Conservation (phyloP, 495 filamentous ascomycete species). For the Hyaloscypha variabilis region DNA sequence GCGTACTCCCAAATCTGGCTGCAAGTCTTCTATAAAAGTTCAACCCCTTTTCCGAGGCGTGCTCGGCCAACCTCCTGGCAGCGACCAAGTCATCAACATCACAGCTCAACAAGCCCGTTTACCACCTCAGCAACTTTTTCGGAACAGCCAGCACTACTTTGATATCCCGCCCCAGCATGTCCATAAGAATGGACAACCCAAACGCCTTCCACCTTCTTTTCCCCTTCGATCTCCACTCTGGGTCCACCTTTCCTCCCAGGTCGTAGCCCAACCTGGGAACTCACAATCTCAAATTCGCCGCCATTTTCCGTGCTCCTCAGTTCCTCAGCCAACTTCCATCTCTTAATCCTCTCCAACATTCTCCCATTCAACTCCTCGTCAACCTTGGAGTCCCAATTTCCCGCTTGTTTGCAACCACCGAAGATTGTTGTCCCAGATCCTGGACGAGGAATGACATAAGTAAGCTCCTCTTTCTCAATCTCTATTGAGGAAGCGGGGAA, state of each 20-base stretch:
- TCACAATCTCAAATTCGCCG: conserved; percentile 20
- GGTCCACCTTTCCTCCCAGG: conserved; percentile 27
- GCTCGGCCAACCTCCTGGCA: background rate
- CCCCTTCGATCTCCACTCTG: conserved; percentile 25
- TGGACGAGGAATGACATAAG: conserved; percentile 24
- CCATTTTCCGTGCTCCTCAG: conserved; percentile 1
- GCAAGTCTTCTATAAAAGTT: no score
- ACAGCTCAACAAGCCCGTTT: background rate
- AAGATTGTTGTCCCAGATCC: conserved; percentile 35
- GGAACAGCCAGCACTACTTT: conserved; percentile 27
- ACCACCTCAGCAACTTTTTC: conserved; percentile 20
- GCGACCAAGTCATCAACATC: background rate
- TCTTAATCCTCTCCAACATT: conserved; percentile 18
- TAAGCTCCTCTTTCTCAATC: conserved; percentile 3
- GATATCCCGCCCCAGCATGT: conserved; percentile 31
- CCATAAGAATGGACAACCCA: conserved; percentile 31
- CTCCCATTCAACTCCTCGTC: conserved; percentile 22
- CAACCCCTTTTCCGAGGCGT: background rate
- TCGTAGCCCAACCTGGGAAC: conserved; percentile 24
- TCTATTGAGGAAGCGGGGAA: background rate
- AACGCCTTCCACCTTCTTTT: conserved; percentile 11
- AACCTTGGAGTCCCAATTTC: conserved; percentile 13
- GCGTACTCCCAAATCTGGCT: no score
- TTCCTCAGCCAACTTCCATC: conserved; percentile 17
- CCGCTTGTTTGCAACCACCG: conserved; percentile 28